Evolutionary conservation across 495 filamentous ascomycete genomes (phyloP).

Genomic region (Platismatia glauca): DNA sequence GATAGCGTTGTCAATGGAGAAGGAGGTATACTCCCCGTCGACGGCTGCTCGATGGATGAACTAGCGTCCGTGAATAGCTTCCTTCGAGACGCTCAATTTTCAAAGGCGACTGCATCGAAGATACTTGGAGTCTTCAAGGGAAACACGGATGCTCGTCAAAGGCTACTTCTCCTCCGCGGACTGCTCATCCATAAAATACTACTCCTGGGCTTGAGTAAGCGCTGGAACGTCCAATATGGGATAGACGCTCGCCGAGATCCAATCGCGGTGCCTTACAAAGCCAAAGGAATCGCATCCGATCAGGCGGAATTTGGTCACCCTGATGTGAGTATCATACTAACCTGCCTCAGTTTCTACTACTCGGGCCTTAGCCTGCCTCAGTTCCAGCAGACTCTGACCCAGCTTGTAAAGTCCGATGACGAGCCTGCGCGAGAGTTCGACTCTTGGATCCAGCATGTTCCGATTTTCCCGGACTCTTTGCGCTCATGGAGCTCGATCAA

Average conservation of each 20-base stretch:
- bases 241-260: slow-evolving; percentile 30
- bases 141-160: slow-evolving; percentile 27
- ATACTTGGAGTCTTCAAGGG: slow-evolving; percentile 28
- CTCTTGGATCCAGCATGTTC: slow-evolving; percentile 39
- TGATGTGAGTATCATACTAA: slow-evolving; percentile 59
- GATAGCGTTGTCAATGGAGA: slow-evolving; percentile 15
- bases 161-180: slow-evolving; percentile 50
- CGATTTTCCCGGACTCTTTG: slow-evolving; percentile 32
- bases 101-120: not conserved
- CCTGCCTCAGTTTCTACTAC: slow-evolving; percentile 62
- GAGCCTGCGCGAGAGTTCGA: slow-evolving; percentile 48
- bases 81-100: slow-evolving; percentile 9
- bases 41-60: slow-evolving; percentile 2
- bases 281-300: slow-evolving; percentile 55
- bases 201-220: slow-evolving; percentile 46
- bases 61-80: slow-evolving; percentile 4
- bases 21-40: slow-evolving; percentile 9
- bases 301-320: slow-evolving; percentile 68
- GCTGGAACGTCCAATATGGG: slow-evolving; percentile 64
- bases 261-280: slow-evolving; percentile 63
- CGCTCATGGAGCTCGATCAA: slow-evolving; percentile 49
- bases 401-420: slow-evolving; percentile 47
- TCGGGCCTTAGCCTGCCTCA: slow-evolving; percentile 48
- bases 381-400: slow-evolving; percentile 39
- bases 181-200: slow-evolving; percentile 51